A percentile compares a stretch with the other conserved stretches of the same genome.
These are phyloP conservation scores for Sutorius eximius DNA, from an alignment of 1,284 basidiomycete species.

Conservation along the genomic window DNA sequence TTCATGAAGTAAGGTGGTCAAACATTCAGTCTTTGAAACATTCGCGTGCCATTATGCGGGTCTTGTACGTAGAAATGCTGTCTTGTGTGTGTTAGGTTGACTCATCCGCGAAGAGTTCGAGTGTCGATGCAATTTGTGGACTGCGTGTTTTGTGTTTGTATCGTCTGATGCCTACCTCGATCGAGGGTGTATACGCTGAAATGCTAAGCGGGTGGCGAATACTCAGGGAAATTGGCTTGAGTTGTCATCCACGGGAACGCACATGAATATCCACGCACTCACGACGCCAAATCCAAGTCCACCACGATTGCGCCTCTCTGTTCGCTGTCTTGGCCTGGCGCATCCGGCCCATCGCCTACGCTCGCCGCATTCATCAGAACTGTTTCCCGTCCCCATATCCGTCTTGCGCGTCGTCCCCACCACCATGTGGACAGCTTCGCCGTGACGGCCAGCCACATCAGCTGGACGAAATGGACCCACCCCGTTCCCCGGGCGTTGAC, in stretches of 20 bases:
- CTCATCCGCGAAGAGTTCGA: too few species aligned
- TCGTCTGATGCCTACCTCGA: not conserved
- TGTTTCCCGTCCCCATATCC: slow-evolving; percentile 16
- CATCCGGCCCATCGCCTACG: slow-evolving; percentile 1
- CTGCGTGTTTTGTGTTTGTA: not conserved
- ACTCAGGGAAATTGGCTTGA: not conserved
- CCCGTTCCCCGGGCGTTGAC: not conserved
- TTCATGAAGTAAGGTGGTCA: too few species aligned
- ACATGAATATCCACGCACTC: not conserved
- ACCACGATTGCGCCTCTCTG: slow-evolving; percentile 14
- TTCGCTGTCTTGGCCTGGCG: not conserved
- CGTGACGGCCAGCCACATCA: slow-evolving; percentile 15
- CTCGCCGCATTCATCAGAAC: slow-evolving; percentile 16
- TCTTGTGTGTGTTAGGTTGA: too few species aligned
- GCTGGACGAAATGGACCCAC: slow-evolving; percentile 8
- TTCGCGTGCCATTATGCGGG: too few species aligned
- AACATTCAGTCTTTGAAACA: too few species aligned
- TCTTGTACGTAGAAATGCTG: too few species aligned
- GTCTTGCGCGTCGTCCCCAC: slow-evolving; percentile 11
- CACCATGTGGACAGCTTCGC: slow-evolving; percentile 13
- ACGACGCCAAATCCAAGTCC: slow-evolving; percentile 12
- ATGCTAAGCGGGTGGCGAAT: not conserved
- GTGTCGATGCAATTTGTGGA: not conserved
- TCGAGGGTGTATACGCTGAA: not conserved
- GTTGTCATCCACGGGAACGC: not conserved